phyloP scores from a whole-genome alignment of 148 eudicot genomes.

The Fagopyrum homotropicum region DNA sequence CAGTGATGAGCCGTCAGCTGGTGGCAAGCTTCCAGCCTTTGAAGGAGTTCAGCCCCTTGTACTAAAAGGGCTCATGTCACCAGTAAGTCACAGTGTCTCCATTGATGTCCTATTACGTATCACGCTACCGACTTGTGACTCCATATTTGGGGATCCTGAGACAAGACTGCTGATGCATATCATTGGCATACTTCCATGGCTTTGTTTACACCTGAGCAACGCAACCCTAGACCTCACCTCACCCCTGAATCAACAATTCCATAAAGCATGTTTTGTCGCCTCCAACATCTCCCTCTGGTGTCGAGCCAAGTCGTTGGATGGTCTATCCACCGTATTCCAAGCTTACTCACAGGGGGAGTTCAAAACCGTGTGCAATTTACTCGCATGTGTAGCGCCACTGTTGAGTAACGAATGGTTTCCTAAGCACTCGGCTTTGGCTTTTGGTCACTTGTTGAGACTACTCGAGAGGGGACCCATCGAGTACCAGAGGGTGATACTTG shows the following conservation, averaged over 20 bases:
- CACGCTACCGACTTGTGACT: slow-evolving; percentile 83
- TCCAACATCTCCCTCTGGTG: slow-evolving; percentile 81
- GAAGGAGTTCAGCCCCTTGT: slow-evolving; percentile 98
- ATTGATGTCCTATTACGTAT: slow-evolving; percentile 84
- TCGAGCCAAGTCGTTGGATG: slow-evolving; percentile 76
- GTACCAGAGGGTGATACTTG: slow-evolving; percentile 83
- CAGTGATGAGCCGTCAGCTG: slow-evolving; percentile 24
- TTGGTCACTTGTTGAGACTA: slow-evolving; percentile 76
- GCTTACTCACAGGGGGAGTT: slow-evolving; percentile 88
- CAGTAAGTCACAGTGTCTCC: slow-evolving; percentile 80
- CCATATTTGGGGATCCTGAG: slow-evolving; percentile 86
- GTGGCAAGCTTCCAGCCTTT: slow-evolving; percentile 69
- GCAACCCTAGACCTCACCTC: slow-evolving; percentile 60
- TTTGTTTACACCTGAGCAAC: slow-evolving; percentile 76
- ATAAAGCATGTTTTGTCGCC: slow-evolving; percentile 83
- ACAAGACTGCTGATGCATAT: slow-evolving; percentile 91
- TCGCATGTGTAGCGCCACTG: slow-evolving; percentile 83
- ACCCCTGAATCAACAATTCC: slow-evolving; percentile 62
- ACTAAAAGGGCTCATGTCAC: slow-evolving; percentile 88
- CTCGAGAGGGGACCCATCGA: slow-evolving; percentile 85
- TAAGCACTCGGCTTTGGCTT: slow-evolving; percentile 86
- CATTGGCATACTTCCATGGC: slow-evolving; percentile 92
- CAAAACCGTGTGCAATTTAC: slow-evolving; percentile 65
- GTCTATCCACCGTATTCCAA: slow-evolving; percentile 68
- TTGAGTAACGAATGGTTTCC: slow-evolving; percentile 92